Base-by-base conservation (phyloP, 2,329 filamentous ascomycete genomes). In the Neofusicoccum laricinum region DNA sequence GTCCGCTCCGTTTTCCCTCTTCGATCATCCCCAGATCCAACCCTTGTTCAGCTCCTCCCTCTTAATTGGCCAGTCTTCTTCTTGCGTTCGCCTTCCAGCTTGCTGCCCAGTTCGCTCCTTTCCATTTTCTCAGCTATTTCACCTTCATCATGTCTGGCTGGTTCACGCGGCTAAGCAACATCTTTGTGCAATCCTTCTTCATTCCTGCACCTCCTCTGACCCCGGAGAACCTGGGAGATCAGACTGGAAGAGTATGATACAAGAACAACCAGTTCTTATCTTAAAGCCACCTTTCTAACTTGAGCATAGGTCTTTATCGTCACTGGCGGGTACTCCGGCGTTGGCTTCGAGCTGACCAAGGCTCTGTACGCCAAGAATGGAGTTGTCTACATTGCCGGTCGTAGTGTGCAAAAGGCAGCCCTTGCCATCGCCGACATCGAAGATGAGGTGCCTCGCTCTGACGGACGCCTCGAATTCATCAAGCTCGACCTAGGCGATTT, bases 321-420 rank as follows among this genome's bases (percentile, higher is more conserved):
- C 15, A 88, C 76, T 0, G 82, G 82, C 21, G 80, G 78, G 25
- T 77, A 79, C 61, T 70, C 78, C 0, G 81, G 81, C 40, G 77
- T 86, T 6, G 85, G 85, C 10, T 79, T 80, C 45, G 82, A 86
- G 67, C 76, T 87, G 19, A 76, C 76, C 36, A 79, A 79, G 43
- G 79, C 88, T 2, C 77, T 88, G 11, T 88, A 87, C 71, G 71
- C 75, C 12, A 79, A 78, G 40, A 83, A 85, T 63, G 84, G 78
- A 40, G 85, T 76, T 1, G 81, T 88, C n/a, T 87, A 86, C 71
- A 71, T 86, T 30, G 84, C 84, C 4, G 80, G 80, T 2, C 82
- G 85, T 34, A 80, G 73, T 3, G 69, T 76, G 38, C 71, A 77
- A n/a, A 83, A 83, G 66, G 82, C 77, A 12, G 71, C 73, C 2